Base-by-base conservation (phyloP, 75 land plant species). In the Cunninghamia lanceolata region DNA sequence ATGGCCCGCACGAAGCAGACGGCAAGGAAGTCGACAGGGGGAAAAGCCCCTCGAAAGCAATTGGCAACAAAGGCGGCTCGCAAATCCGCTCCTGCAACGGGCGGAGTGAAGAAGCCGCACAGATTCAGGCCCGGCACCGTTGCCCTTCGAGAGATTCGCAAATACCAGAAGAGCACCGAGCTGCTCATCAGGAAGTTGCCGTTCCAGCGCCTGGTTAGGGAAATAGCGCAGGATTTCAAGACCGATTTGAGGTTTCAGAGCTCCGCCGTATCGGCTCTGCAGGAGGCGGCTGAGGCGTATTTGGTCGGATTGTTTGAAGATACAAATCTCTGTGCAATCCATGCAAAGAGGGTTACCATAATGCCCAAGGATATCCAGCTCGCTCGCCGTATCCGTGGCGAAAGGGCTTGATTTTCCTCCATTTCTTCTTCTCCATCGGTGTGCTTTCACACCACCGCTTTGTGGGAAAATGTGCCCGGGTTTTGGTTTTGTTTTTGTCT, bases 101-200 rank as follows among this genome's bases (percentile, higher is more conserved):
- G 91, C 28, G 88, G 92, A 54, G 90, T 90, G 56, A 91, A 91
- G 91, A 91, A 91, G 89, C 91, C 92, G n/a, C 91, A 89, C 73
- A 90, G 90, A 36, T 88, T 84, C 84, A 50, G 84, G 17, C 90
- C 88, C 11, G 90, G 88, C 9, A 89, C 90, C 30, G 88, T 89
- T 42, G 90, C 88, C 54, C 90, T 89, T 30, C 88, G 88, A 16
- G 83, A 82, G 35, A 82, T 82, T 47, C 83, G 42, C 4, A 82
- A 82, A 13, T 82, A 82, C 17, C 83, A 82, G 42, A 82, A 82
- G 19, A 82, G 83, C 17, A 82, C 52, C 6, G 83, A 82, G 52
- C 42, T 82, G 0, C 83, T 82, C 1, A 39, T 46, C 9, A 35
- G 42, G 35, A 73, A 32, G 75, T 14, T 73, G 4, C 83, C 45